These are phyloP conservation scores for Botrytis sinoallii DNA, from an alignment of 2,329 filamentous ascomycete genomes.

Conservation along the genomic window DNA sequence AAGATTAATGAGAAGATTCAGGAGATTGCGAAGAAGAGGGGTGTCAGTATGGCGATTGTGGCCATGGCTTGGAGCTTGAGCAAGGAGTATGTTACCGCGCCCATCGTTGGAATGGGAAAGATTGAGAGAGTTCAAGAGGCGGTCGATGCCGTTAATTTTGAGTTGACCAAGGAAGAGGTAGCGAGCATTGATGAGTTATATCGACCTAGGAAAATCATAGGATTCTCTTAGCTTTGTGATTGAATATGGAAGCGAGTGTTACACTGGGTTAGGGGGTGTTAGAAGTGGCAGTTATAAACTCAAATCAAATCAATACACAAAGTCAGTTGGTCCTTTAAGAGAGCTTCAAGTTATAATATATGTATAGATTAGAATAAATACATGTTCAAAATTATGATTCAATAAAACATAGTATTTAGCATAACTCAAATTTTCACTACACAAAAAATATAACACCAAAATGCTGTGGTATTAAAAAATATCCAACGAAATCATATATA, in stretches of 20 bases:
- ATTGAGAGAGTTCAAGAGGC: constrained; percentile 52
- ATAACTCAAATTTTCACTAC: neutral
- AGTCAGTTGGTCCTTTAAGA: neutral
- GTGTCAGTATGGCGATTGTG: constrained; percentile 56
- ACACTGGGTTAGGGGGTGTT: neutral
- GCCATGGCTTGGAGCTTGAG: constrained; percentile 54
- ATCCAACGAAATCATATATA: neutral
- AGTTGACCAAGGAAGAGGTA: constrained; percentile 52
- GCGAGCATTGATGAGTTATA: constrained; percentile 55
- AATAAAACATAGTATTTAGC: neutral
- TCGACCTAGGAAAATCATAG: constrained; percentile 15
- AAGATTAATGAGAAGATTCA: constrained; percentile 29
- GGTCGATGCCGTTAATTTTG: constrained; percentile 41
- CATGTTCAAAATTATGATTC: neutral
- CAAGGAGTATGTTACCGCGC: constrained; percentile 39
- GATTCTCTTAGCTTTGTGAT: neutral
- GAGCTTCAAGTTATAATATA: neutral
- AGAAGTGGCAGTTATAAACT: neutral
- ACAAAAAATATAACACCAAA: neutral
- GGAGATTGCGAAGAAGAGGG: constrained; percentile 51
- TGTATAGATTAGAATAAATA: neutral
- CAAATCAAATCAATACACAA: no score
- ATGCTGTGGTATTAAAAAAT: constrained; percentile 19
- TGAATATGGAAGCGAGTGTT: neutral
- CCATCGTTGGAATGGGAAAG: constrained; percentile 52